Evolutionary conservation across 2,329 filamentous ascomycete species (phyloP).

Genomic region (Hawksworthiomyces lignivorus): DNA sequence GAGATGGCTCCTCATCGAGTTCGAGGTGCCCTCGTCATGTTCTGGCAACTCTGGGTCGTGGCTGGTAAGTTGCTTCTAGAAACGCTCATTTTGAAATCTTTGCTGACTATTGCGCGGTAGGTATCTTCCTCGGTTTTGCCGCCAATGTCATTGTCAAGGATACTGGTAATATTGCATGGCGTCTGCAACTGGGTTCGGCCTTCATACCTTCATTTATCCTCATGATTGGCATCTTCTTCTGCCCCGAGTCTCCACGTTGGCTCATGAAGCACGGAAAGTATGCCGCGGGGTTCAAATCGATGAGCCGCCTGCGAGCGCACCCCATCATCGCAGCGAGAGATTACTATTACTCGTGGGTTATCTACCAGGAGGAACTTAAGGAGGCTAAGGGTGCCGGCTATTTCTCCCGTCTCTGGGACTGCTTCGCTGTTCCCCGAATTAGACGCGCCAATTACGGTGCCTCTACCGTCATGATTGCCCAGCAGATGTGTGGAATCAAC

Average conservation of each 20-base stretch:
- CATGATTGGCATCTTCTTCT: constrained; percentile 53
- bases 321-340: constrained; percentile 52
- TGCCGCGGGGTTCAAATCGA: constrained; percentile 48
- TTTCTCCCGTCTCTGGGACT: too few species aligned
- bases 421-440: constrained; percentile 61
- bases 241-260: constrained; percentile 58
- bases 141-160: constrained; percentile 58
- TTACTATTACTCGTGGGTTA: too few species aligned
- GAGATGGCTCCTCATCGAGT: constrained; percentile 63
- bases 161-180: constrained; percentile 49
- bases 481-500: constrained; percentile 53
- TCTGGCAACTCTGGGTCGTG: too few species aligned
- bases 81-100: too few species aligned
- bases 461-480: constrained; percentile 71
- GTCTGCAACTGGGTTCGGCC: constrained; percentile 57
- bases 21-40: constrained; percentile 74
- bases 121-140: constrained; percentile 53
- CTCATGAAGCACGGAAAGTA: constrained; percentile 60
- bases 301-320: constrained; percentile 43
- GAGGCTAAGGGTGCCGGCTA: too few species aligned
- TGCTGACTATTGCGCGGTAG: too few species aligned
- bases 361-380: too few species aligned
- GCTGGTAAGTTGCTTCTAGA: too few species aligned
- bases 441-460: constrained; percentile 67
- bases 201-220: constrained; percentile 54